Conservation (phyloP, 495 filamentous ascomycete species). For the Penicillium diatomitis region DNA sequence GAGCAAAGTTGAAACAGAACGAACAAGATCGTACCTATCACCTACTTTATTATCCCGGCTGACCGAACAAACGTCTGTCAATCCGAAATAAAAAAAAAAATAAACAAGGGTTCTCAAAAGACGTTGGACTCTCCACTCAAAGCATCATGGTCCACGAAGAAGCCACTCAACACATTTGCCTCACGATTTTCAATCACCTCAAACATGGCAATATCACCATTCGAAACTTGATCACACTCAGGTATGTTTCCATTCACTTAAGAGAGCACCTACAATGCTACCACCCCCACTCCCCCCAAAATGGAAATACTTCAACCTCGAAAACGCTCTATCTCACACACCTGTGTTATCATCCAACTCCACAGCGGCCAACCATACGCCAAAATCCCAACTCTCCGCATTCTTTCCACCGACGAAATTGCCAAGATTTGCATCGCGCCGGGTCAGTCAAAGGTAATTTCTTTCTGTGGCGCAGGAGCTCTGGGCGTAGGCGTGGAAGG, state of each 20-base stretch:
- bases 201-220: background rate
- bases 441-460: slow-evolving; percentile 2
- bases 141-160: background rate
- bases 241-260: background rate
- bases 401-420: slow-evolving; percentile 1
- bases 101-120: no score
- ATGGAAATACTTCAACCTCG: no score
- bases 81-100: no score
- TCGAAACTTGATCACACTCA: background rate
- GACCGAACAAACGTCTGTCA: no score
- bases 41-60: no score
- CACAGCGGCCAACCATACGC: slow-evolving; percentile 3
- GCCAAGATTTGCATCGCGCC: slow-evolving; percentile 2
- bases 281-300: no score
- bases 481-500: slow-evolving; percentile 1
- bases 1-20: no score
- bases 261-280: no score
- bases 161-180: background rate
- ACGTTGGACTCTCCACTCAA: no score
- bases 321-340: no score
- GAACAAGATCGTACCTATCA: no score
- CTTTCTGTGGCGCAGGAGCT: slow-evolving; percentile 4
- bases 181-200: background rate
- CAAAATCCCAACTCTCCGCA: background rate
- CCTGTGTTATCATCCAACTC: no score